A percentile compares a stretch with the other conserved stretches of the same genome.
Conservation (phyloP, 78 protist genomes). For the Protostelium mycophagum region DNA sequence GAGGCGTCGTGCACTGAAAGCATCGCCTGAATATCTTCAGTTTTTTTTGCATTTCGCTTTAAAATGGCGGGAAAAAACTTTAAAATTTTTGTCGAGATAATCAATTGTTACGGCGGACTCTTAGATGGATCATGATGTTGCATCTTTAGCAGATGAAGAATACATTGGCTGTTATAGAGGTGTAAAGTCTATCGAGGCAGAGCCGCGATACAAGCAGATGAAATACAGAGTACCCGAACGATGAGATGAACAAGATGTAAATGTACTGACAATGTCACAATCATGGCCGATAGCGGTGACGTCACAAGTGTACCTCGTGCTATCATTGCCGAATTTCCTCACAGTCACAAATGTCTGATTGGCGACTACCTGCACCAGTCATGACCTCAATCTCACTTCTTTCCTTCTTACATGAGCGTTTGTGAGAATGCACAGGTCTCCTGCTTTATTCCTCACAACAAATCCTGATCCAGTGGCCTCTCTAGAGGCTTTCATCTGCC, state of each 20-base stretch:
- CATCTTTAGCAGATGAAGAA: no score
- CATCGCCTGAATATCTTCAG: constrained; percentile 53
- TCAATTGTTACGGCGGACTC: no score
- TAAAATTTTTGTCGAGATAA: no score
- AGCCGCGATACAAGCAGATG: no score
- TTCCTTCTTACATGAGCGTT: constrained; percentile 60
- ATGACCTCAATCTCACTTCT: background rate
- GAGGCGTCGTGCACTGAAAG: constrained; percentile 39
- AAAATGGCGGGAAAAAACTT: constrained; percentile 42
- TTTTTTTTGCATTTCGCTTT: constrained; percentile 38
- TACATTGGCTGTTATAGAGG: no score
- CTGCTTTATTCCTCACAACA: constrained; percentile 20
- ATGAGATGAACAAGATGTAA: no score
- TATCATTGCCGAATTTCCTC: constrained; percentile 59
- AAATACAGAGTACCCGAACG: no score
- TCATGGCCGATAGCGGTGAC: background rate
- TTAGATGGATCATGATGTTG: no score
- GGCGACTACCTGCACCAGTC: constrained; percentile 21
- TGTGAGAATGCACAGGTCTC: constrained; percentile 38
- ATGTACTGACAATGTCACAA: background rate
- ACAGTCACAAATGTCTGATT: constrained; percentile 60
- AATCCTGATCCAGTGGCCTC: constrained; percentile 70
- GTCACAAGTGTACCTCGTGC: background rate
- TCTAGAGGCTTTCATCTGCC: constrained; percentile 64
- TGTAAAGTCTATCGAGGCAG: no score